A percentile compares a stretch with the other conserved stretches of the same genome.
Evolutionary conservation across 306 rosid species (phyloP).

Genomic region (Cicer judaicum): DNA sequence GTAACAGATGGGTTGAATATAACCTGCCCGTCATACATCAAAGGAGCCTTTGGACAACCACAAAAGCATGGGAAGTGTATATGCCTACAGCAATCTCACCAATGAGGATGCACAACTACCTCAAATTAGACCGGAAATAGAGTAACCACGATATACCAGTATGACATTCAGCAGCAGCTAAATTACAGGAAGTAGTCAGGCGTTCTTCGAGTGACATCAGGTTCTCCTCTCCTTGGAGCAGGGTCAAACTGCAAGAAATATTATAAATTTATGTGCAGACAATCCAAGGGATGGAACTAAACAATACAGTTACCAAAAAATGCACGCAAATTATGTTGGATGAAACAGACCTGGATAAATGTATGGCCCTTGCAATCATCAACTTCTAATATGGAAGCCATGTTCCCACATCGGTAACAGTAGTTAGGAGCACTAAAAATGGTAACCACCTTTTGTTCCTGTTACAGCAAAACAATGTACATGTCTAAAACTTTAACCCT

Average conservation of each 20-base stretch:
- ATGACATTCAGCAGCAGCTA: slow-evolving; percentile 50
- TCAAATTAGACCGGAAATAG: slow-evolving; percentile 49
- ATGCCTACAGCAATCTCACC: slow-evolving; percentile 55
- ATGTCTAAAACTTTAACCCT: slow-evolving; percentile 21
- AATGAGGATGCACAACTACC: slow-evolving; percentile 51
- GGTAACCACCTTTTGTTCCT: slow-evolving; percentile 99
- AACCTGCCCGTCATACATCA: slow-evolving; percentile 67
- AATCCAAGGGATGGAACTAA: slow-evolving; percentile 23
- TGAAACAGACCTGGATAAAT: slow-evolving; percentile 85
- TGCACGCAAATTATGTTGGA: slow-evolving; percentile 20
- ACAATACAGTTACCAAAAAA: neutral
- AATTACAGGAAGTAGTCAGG: slow-evolving; percentile 93
- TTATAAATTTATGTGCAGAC: slow-evolving; percentile 38
- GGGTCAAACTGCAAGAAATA: slow-evolving; percentile 85
- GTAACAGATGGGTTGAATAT: slow-evolving; percentile 58
- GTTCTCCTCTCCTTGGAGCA: slow-evolving; percentile 99
- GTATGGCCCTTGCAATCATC: slow-evolving; percentile 96
- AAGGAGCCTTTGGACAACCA: slow-evolving; percentile 53
- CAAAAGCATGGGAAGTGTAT: slow-evolving; percentile 47
- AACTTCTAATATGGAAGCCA: slow-evolving; percentile 99
- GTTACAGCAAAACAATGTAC: slow-evolving; percentile 53
- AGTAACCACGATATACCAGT: slow-evolving; percentile 36
- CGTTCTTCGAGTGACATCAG: slow-evolving; percentile 98
- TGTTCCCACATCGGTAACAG: slow-evolving; percentile 99
- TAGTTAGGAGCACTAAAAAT: slow-evolving; percentile 99